Evolutionary conservation across 2,329 filamentous ascomycete genomes (phyloP).

Genomic region (Blastomyces gilchristii): DNA sequence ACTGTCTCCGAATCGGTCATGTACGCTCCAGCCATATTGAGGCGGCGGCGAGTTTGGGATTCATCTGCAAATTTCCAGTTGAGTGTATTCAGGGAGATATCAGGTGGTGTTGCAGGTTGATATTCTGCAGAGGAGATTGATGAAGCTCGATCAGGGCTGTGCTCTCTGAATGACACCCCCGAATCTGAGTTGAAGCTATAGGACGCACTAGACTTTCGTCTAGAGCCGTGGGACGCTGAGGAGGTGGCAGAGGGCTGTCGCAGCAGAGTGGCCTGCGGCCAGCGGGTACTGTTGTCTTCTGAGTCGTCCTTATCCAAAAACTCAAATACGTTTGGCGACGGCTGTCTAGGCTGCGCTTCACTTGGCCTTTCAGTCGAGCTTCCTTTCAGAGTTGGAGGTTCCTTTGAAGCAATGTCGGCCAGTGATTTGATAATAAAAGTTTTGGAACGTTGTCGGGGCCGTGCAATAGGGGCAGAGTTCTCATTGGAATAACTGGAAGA

Average conservation of each 20-base stretch:
- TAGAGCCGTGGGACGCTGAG: constrained; percentile 11
- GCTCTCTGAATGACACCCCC: constrained; percentile 26
- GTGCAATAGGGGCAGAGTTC: neutral
- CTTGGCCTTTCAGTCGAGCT: constrained; percentile 9
- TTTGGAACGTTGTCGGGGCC: constrained; percentile 9
- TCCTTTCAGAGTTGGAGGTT: constrained; percentile 2
- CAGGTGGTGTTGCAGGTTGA: constrained; percentile 21
- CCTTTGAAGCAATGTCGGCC: neutral
- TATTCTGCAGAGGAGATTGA: constrained; percentile 24
- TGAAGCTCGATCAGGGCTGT: constrained; percentile 25
- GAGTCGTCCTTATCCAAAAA: constrained; percentile 25
- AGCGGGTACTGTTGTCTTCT: constrained; percentile 1
- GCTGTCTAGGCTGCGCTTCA: constrained; percentile 6
- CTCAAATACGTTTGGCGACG: constrained; percentile 31
- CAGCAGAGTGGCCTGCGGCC: neutral
- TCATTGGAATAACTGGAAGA: constrained; percentile 9
- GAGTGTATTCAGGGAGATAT: constrained; percentile 20
- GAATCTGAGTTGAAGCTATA: constrained; percentile 27
- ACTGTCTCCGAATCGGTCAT: constrained; percentile 15
- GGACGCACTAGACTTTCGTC: constrained; percentile 15
- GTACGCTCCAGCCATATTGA: constrained; percentile 16
- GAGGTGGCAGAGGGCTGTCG: constrained; percentile 4
- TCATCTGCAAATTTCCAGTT: constrained; percentile 20
- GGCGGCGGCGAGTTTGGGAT: constrained; percentile 6
- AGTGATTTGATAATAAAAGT: constrained; percentile 10